These are phyloP conservation scores for Saturnispora sanitii DNA, from an alignment of 805 yeast species.

Conservation along the genomic window DNA sequence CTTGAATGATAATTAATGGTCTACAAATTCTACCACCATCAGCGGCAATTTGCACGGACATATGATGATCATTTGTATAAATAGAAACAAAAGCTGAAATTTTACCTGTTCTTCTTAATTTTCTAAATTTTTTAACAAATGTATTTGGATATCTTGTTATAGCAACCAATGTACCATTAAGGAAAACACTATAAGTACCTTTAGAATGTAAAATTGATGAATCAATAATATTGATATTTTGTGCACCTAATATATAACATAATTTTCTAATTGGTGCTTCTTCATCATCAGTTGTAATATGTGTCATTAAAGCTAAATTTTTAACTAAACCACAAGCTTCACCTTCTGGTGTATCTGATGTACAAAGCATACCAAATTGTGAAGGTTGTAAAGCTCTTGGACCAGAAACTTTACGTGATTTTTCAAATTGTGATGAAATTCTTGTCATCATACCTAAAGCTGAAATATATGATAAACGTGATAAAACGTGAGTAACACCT, in stretches of 20 bases:
- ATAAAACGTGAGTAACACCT: conserved; percentile 94
- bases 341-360: conserved; percentile 99
- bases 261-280: conserved; percentile 75
- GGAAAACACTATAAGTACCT: conserved; percentile 75
- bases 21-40: conserved; percentile 99
- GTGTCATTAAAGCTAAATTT: conserved; percentile 95
- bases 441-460: conserved; percentile 99
- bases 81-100: conserved; percentile 87
- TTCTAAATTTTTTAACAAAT: conserved; percentile 72
- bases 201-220: conserved; percentile 69
- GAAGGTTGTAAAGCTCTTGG: conserved; percentile 99
- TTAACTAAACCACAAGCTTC: conserved; percentile 99
- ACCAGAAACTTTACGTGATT: conserved; percentile 94
- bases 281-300: conserved; percentile 96
- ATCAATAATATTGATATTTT: conserved; percentile 70
- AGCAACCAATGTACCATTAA: conserved; percentile 93
- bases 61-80: conserved; percentile 80
- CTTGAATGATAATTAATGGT: conserved; percentile 80
- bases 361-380: conserved; percentile 97
- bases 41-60: conserved; percentile 93
- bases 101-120: conserved; percentile 72
- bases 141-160: conserved; percentile 78
- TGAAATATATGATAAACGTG: conserved; percentile 83
- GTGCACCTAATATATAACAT: conserved; percentile 81
- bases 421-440: conserved; percentile 97